A percentile compares a stretch with the other conserved stretches of the same genome.
Evolutionary conservation across 2,329 filamentous ascomycete genomes (phyloP).

Genomic region (Xylariaceae sp.): DNA sequence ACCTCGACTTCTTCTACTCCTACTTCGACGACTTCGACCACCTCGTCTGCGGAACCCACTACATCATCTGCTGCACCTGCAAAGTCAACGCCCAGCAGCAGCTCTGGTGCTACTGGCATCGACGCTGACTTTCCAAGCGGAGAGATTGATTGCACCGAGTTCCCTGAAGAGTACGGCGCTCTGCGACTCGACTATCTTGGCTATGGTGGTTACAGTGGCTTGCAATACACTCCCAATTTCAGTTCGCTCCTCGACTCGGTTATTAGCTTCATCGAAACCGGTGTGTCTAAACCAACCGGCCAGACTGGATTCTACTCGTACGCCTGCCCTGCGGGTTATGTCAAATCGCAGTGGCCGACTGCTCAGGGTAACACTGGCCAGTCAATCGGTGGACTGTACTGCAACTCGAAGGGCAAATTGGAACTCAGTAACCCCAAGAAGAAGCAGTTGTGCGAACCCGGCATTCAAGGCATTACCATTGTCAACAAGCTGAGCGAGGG

Average conservation of each 20-base stretch:
- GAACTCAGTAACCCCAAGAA: conserved; percentile 62
- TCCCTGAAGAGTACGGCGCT: conserved; percentile 81
- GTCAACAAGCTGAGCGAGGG: conserved; percentile 68
- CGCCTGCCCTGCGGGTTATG: conserved; percentile 84
- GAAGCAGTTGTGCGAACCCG: conserved; percentile 71
- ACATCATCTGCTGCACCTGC: conserved; percentile 14
- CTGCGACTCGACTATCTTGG: conserved; percentile 66
- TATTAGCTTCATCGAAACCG: conserved; percentile 66
- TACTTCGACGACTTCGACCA: conserved; percentile 24
- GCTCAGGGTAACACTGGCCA: conserved; percentile 76
- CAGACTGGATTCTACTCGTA: conserved; percentile 80
- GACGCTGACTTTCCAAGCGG: conserved; percentile 73
- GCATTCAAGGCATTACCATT: conserved; percentile 68
- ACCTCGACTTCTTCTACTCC: conserved; percentile 33
- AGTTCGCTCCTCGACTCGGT: conserved; percentile 41
- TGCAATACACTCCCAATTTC: conserved; percentile 63
- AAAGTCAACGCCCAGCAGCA: conserved; percentile 26
- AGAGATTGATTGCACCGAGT: conserved; percentile 64
- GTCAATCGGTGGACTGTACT: conserved; percentile 85
- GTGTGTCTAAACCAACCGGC: conserved; percentile 55
- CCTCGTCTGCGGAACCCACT: conserved; percentile 24
- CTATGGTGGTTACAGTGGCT: conserved; percentile 73
- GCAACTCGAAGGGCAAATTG: conserved; percentile 70
- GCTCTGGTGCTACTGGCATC: conserved; percentile 50
- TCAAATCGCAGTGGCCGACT: conserved; percentile 86